Base-by-base conservation (phyloP, 371 early-diverging fungal genomes). In the Apophysomyces elegans region DNA sequence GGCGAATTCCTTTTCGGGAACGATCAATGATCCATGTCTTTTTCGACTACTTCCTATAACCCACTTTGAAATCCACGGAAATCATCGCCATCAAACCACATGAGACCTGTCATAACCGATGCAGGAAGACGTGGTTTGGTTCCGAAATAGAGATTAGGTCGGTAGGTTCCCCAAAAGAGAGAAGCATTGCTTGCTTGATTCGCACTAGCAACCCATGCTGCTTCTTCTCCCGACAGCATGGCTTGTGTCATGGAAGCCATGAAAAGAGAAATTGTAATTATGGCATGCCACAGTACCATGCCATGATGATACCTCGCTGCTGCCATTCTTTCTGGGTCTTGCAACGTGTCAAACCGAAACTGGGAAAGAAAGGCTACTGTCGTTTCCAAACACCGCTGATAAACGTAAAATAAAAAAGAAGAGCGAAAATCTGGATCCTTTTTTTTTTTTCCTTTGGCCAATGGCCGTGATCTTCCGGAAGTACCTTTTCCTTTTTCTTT, bases 61-160 rank as follows among this genome's bases (percentile, higher is more conserved):
- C 32, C 32, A 89, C 90, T 71, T 62, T 86, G 77, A 16, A 84
- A 79, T 6, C 81, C 85, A 35, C 81, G 72, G 39, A 83, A 74
- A n/a, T 88, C 77, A 37, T 77, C 73, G 0, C 87, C 82, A 16
- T 93, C 90, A 76, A 91, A 94, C 98, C 98, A 98, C 88, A 94
- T 91, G 16, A 96, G 82, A 5, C 98, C 97, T 9, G 95, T 92
- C 82, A 93, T 82, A 43, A 96, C 70, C 2, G 95, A 85, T 50
- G 91, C 82, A 0, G 93, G 88, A 7, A 90, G 58, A 56, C 94
- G 90, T 8, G 96, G 90, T 1, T 93, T 86, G 0, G 93, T 91
- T 37, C 98, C 98, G 83, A 96, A 95, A 79, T 96, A 98, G n/a
- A 96, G 84, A 71, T 95, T 94, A 39, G 97, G 96, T 37, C 97